Evolutionary conservation across 2,329 filamentous ascomycete species (phyloP), one percentile per base, ranked within the genome.

Genomic region (Colletotrichum paranaense): DNA sequence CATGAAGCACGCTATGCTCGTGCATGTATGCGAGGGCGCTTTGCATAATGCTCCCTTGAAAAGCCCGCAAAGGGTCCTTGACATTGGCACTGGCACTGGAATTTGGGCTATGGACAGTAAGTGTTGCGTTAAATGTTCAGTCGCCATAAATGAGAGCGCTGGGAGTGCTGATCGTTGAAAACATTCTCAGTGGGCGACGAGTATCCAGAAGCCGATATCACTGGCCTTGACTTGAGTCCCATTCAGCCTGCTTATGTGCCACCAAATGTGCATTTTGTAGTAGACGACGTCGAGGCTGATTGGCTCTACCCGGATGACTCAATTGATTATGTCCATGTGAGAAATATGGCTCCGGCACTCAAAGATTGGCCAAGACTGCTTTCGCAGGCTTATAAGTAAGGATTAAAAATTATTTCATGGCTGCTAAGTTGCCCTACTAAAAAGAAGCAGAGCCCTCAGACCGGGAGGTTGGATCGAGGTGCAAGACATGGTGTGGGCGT

Each of bases 91-190:
- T 5, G 87, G 86, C 2, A 86, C 84, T 32, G 86, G 86, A 28
- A 84, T 89, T 53, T 91, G 89, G 89, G 88, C 89, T 2, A 85
- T 89, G 62, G 85, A 87, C 75, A 80, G 86, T 87, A 76, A 38
- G 82, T 80, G 11, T 12, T 4, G 2, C 11, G 32, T 35, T 35
- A 11, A 35, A 35, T 11, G 3, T 35, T 35, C 12, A 35, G 4
- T 0, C 1, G 6, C n/a, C 3, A 11, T 12, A 1, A 0, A 11
- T 35, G 11, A 3, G 11, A 1, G 14, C 26, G 5, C 9, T 19
- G 4, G 26, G 8, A n/a, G 35, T 16, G 38, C 26, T 56, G 28
- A 56, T 9, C 5, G 4, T 22, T 8, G 8, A 5, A 6, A 7
- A 22, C 3, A 6, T 42, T n/a, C 57, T 30, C 74, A 77, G 80